Evolutionary conservation across 495 filamentous ascomycete species (phyloP), one percentile per base, ranked within the genome.

Genomic region (Diplogelasinospora grovesii): DNA sequence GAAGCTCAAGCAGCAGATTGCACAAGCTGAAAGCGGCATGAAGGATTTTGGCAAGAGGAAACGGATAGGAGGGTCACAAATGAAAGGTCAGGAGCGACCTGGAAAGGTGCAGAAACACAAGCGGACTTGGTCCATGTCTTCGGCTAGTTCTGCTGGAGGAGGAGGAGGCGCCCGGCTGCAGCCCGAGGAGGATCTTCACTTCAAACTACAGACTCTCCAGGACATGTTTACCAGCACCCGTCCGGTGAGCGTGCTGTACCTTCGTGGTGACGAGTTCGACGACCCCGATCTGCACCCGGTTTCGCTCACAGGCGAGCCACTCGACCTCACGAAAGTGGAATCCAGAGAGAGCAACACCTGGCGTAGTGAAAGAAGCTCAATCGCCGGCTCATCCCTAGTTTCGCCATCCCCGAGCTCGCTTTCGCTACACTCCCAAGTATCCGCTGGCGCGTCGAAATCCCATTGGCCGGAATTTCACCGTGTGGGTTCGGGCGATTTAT

Each of bases 181-280:
- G 2, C 62, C 82, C 13, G 92, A 95, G 56, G 93, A 96, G 47
- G 93, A 97, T 56, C 66, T 96, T 5, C 85, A 94, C 44, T 68
- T 77, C 44, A 95, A 94, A 60, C 69, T 96, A 13, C 75, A 79
- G 32, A 82, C 78, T 20, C 74, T 93, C 54, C 85, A 95, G 56
- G 90, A 93, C 50, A 97, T 97, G 92, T 95, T 96, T 57, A 87
- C 83, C 8, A 95, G 88, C 32, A 94, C 88, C 2, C 75, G 86
- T 9, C 81, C 87, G 3, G 78, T 89, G 18, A 96, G 89, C 60
- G 69, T 90, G 8, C 69, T 98, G 16, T 86, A 84, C 50, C 75
- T 98, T 11, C 78, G 80, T 27, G 93, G 89, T 35, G 82, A 85
- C 2, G 85, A 88, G 16, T 61, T 76, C 10, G 92, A 98, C 53